phyloP scores from a whole-genome alignment of 345 rosid genomes.

The Anacardium occidentale region DNA sequence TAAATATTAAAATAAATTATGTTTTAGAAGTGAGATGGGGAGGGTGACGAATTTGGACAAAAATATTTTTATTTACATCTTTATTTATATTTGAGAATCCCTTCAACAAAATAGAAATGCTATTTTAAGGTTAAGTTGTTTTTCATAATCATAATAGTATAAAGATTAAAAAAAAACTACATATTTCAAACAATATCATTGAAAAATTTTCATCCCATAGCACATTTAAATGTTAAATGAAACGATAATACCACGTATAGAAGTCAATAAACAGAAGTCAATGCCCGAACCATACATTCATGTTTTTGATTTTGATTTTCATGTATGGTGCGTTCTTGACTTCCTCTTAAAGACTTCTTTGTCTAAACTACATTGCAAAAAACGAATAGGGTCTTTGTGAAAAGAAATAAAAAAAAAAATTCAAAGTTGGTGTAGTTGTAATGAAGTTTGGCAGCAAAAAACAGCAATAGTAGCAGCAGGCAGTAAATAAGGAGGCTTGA shows the following conservation, averaged over 20 bases:
- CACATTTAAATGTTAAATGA: background rate
- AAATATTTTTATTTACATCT: too few species aligned
- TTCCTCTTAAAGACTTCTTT: slow-evolving; percentile 39
- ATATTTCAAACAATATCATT: too few species aligned
- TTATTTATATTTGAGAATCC: too few species aligned
- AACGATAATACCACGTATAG: slow-evolving; percentile 1
- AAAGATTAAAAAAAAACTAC: background rate
- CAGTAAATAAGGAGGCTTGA: slow-evolving; percentile 35
- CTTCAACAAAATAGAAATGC: too few species aligned
- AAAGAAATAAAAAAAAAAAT: background rate
- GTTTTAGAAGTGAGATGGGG: too few species aligned
- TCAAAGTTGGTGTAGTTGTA: slow-evolving; percentile 36
- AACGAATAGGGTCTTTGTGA: slow-evolving; percentile 18
- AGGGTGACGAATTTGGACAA: too few species aligned
- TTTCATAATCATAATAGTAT: too few species aligned
- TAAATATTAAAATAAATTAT: too few species aligned
- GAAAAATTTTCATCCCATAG: too few species aligned
- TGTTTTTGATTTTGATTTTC: background rate
- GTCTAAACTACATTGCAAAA: slow-evolving; percentile 23
- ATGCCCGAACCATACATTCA: slow-evolving; percentile 89
- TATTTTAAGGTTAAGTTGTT: too few species aligned
- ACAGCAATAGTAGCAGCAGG: slow-evolving; percentile 32
- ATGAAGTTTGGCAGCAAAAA: slow-evolving; percentile 42
- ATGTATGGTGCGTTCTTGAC: slow-evolving; percentile 99
- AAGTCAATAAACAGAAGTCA: slow-evolving; percentile 66